A percentile compares a stretch with the other conserved stretches of the same genome.
Conservation (phyloP, 352 stramenopile species). For the Globisporangium ultimum region DNA sequence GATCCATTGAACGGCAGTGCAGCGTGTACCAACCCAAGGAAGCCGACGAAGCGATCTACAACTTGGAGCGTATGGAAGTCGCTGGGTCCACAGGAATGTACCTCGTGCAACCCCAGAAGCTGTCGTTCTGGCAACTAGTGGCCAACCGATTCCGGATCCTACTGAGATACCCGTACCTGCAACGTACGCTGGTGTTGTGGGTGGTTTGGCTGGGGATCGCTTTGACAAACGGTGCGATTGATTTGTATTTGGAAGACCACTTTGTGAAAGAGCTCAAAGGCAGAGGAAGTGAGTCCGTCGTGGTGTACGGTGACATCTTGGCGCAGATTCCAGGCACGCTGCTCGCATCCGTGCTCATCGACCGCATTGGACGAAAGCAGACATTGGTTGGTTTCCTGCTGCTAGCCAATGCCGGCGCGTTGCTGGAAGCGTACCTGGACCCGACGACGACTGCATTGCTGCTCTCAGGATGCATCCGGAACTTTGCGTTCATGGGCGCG, state of each 20-base stretch:
- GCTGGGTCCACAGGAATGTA: neutral
- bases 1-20: neutral
- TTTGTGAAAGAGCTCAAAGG: neutral
- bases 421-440: neutral
- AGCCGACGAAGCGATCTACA: constrained; percentile 2
- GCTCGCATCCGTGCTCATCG: neutral
- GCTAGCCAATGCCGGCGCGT: neutral
- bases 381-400: constrained; percentile 2
- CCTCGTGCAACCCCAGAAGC: neutral
- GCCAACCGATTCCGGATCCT: neutral
- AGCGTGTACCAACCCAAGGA: constrained; percentile 1
- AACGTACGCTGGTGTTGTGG: constrained; percentile 6
- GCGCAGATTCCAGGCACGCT: constrained; percentile 2
- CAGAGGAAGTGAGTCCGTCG: neutral
- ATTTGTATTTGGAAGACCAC: neutral
- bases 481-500: constrained; percentile 15
- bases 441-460: neutral
- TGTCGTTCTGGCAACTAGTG: neutral
- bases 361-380: neutral
- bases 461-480: neutral
- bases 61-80: neutral
- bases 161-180: constrained; percentile 2
- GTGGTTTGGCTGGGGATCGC: neutral
- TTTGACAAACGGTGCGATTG: neutral
- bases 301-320: constrained; percentile 4